Evolutionary conservation across 2,329 filamentous ascomycete genomes (phyloP).

Genomic region (Ceratocystis alfenasii): DNA sequence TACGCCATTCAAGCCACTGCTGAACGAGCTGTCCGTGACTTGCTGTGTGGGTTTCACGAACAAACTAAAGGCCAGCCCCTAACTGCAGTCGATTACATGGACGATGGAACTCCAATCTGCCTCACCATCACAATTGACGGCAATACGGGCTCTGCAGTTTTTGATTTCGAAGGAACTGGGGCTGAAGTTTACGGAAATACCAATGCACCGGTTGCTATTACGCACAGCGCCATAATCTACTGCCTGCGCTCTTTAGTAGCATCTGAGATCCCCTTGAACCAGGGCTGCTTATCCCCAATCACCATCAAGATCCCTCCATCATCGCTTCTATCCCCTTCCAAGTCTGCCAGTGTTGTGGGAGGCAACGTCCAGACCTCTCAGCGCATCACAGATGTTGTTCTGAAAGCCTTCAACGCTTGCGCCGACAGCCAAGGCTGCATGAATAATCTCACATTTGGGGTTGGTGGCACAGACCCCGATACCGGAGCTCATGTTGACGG

Average conservation of each 20-base stretch:
- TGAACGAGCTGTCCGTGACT: conserved; percentile 58
- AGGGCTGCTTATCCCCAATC: conserved; percentile 67
- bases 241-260: conserved; percentile 68
- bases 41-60: conserved; percentile 59
- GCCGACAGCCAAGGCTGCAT: conserved; percentile 69
- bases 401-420: conserved; percentile 65
- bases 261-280: conserved; percentile 72
- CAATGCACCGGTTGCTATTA: conserved; percentile 72
- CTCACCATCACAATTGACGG: conserved; percentile 64
- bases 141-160: conserved; percentile 62
- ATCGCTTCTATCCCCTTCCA: conserved; percentile 63
- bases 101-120: conserved; percentile 66
- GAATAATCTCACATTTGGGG: conserved; percentile 76
- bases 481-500: conserved; percentile 31
- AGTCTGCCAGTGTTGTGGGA: conserved; percentile 67
- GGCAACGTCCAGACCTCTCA: conserved; percentile 54
- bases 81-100: conserved; percentile 67
- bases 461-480: conserved; percentile 39
- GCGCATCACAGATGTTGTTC: conserved; percentile 36
- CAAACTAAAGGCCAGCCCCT: conserved; percentile 60
- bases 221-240: conserved; percentile 79
- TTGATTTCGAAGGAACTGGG: conserved; percentile 70
- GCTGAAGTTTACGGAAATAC: conserved; percentile 70
- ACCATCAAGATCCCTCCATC: conserved; percentile 60
- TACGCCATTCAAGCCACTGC: conserved; percentile 67